A percentile compares a stretch with the other conserved stretches of the same genome.
phyloP scores from a whole-genome alignment of 371 early-diverging fungal species.

The Phascolomyces articulosus region DNA sequence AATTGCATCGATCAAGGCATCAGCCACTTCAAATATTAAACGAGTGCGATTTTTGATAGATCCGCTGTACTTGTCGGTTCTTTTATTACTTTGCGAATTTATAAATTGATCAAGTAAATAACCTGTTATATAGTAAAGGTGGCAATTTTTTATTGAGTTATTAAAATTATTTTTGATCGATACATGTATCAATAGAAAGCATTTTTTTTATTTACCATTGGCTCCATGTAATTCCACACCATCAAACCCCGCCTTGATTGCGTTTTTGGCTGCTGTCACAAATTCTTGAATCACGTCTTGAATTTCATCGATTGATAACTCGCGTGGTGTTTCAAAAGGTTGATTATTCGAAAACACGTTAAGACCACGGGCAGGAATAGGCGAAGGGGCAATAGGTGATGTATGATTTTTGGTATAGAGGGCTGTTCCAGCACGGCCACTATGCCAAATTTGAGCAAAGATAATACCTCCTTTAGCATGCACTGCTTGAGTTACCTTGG shows the following conservation, averaged over 20 bases:
- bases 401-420: not conserved
- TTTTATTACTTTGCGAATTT: slow-evolving; percentile 36
- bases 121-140: no score
- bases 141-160: no score
- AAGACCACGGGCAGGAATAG: not conserved
- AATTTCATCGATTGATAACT: slow-evolving; percentile 66
- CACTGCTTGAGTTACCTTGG: slow-evolving; percentile 56
- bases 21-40: slow-evolving; percentile 46
- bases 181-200: no score
- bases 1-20: slow-evolving; percentile 29
- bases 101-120: slow-evolving; percentile 61
- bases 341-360: not conserved
- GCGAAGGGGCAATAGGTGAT: slow-evolving; percentile 20
- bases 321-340: slow-evolving; percentile 54
- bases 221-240: slow-evolving; percentile 53
- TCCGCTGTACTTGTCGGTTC: slow-evolving; percentile 66
- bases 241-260: slow-evolving; percentile 48
- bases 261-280: slow-evolving; percentile 27
- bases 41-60: slow-evolving; percentile 54
- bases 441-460: slow-evolving; percentile 49
- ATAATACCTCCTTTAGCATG: slow-evolving; percentile 62
- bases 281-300: slow-evolving; percentile 58
- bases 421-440: slow-evolving; percentile 15
- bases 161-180: no score
- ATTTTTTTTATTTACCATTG: slow-evolving; percentile 41